These are phyloP conservation scores for Monilinia fructigena DNA, from an alignment of 2,329 filamentous ascomycete genomes.

Conservation along the genomic window DNA sequence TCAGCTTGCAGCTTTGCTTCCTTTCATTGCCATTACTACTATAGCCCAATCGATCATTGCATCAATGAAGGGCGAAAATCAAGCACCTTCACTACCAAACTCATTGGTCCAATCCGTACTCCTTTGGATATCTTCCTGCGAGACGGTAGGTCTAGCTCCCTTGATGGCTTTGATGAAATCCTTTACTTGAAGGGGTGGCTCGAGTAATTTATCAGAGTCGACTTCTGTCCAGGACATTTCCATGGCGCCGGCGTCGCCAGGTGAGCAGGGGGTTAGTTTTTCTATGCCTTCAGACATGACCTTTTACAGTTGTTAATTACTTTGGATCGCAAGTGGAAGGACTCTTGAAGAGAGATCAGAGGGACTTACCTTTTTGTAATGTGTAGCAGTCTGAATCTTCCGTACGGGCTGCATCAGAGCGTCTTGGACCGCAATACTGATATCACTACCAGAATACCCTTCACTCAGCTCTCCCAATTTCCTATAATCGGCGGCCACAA, in stretches of 20 bases:
- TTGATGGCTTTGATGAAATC: constrained; percentile 94
- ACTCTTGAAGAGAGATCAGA: background rate
- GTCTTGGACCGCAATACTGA: constrained; percentile 91
- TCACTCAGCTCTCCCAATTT: constrained; percentile 79
- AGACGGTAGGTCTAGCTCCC: constrained; percentile 84
- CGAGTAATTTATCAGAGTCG: constrained; percentile 77
- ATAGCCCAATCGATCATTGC: constrained; percentile 20
- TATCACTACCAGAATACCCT: constrained; percentile 95
- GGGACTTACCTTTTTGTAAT: constrained; percentile 82
- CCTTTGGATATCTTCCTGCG: constrained; percentile 75
- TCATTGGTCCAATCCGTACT: constrained; percentile 94
- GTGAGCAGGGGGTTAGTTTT: constrained; percentile 87
- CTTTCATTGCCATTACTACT: constrained; percentile 9
- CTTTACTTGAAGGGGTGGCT: constrained; percentile 82
- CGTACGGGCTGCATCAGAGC: constrained; percentile 96
- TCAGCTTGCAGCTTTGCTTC: constrained; percentile 12
- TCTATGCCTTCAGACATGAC: constrained; percentile 65
- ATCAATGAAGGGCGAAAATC: constrained; percentile 19
- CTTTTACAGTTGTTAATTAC: constrained; percentile 45
- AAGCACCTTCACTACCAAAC: constrained; percentile 82
- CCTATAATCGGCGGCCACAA: constrained; percentile 75
- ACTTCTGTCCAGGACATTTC: constrained; percentile 95
- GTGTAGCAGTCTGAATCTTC: constrained; percentile 95
- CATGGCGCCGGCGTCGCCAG: constrained; percentile 77
- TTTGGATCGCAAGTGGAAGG: background rate